These are phyloP conservation scores for Senecio squalidus DNA, from an alignment of 140 eudicot genomes.

Conservation along the genomic window DNA sequence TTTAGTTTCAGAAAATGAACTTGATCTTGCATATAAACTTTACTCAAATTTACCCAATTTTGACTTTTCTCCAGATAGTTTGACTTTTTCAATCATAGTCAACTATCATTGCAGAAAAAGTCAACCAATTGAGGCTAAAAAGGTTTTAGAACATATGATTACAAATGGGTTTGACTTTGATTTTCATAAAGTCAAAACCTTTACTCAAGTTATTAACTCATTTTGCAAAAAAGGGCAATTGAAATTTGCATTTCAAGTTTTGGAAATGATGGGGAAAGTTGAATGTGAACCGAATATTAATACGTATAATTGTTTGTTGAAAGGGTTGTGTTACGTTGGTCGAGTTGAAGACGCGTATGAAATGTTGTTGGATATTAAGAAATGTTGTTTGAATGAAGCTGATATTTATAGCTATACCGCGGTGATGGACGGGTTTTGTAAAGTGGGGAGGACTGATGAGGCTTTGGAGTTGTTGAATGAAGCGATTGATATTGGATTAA, in stretches of 20 bases:
- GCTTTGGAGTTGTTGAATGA: constrained; percentile 72
- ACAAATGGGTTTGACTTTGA: constrained; percentile 36
- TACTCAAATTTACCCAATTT: constrained; percentile 33
- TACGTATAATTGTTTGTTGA: constrained; percentile 70
- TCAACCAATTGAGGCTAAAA: constrained; percentile 50
- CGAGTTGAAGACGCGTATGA: constrained; percentile 72
- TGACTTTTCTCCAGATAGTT: constrained; percentile 30
- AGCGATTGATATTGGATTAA: constrained; percentile 53
- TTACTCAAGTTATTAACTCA: constrained; percentile 56
- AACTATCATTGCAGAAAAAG: constrained; percentile 53
- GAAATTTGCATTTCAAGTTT: constrained; percentile 54
- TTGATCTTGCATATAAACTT: constrained; percentile 41
- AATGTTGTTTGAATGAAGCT: constrained; percentile 27
- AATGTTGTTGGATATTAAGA: constrained; percentile 46
- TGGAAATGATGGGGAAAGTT: constrained; percentile 44
- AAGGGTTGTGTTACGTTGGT: constrained; percentile 88
- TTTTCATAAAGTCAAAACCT: constrained; percentile 50
- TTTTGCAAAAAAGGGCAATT: constrained; percentile 56
- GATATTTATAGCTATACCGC: constrained; percentile 74
- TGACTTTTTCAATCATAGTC: constrained; percentile 48
- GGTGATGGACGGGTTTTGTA: constrained; percentile 87
- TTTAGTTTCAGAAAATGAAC: constrained; percentile 36
- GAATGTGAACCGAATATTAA: constrained; percentile 60
- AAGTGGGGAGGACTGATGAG: constrained; percentile 84
- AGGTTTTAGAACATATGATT: constrained; percentile 39